Evolutionary conservation across 495 filamentous ascomycete genomes (phyloP).

Genomic region (Sordaria brevicollis): DNA sequence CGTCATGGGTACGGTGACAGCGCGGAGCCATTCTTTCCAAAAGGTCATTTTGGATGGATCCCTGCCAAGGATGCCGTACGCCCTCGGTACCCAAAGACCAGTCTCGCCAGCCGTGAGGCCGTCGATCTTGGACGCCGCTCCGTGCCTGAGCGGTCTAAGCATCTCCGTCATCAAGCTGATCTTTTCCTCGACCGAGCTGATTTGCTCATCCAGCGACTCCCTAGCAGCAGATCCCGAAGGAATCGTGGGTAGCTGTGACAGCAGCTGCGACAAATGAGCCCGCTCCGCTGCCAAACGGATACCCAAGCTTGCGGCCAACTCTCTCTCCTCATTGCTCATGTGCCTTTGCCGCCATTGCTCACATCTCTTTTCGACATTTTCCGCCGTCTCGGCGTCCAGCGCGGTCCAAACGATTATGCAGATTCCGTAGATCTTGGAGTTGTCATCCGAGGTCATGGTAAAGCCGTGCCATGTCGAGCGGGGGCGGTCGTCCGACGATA

Average conservation of each 20-base stretch:
- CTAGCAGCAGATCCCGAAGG: constrained; percentile 70
- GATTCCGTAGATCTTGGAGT: constrained; percentile 83
- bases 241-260: constrained; percentile 70
- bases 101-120: constrained; percentile 93
- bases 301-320: constrained; percentile 85
- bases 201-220: constrained; percentile 83
- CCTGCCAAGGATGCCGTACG: constrained; percentile 85
- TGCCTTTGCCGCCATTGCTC: constrained; percentile 90
- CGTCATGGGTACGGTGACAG: constrained; percentile 87
- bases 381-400: constrained; percentile 68
- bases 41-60: constrained; percentile 78
- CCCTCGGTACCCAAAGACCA: constrained; percentile 90
- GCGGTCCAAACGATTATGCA: constrained; percentile 91
- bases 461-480: constrained; percentile 97
- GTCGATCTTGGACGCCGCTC: constrained; percentile 93
- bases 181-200: constrained; percentile 93
- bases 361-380: constrained; percentile 80
- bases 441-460: constrained; percentile 91
- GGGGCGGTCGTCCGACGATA: constrained; percentile 88
- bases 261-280: constrained; percentile 76
- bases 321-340: constrained; percentile 92
- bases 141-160: constrained; percentile 82
- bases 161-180: constrained; percentile 95
- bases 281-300: constrained; percentile 83
- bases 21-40: constrained; percentile 98